Percentiles rank a stretch among this genome's conserved stretches.
phyloP scores from a whole-genome alignment of 2,329 filamentous ascomycete species.

The Podosphaera leucotricha region DNA sequence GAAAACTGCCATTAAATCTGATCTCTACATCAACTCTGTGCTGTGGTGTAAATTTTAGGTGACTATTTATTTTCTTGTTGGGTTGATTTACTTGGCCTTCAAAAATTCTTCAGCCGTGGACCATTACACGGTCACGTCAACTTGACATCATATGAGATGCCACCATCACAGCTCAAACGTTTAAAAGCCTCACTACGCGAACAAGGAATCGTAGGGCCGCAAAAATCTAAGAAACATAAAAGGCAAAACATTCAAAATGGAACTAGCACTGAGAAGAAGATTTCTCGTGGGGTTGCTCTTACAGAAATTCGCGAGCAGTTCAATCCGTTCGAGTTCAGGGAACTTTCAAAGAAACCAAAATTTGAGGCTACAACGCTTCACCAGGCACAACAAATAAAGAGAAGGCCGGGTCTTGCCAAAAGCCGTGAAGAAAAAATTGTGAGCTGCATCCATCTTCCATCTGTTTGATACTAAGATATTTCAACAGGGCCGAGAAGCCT shows the following conservation, averaged over 20 bases:
- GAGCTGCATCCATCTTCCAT: slow-evolving; percentile 11
- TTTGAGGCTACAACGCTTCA: slow-evolving; percentile 48
- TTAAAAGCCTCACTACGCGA: slow-evolving; percentile 78
- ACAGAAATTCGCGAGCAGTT: slow-evolving; percentile 81
- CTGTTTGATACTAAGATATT: slow-evolving; percentile 4
- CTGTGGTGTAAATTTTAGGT: too few species aligned
- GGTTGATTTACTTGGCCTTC: too few species aligned
- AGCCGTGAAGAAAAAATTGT: slow-evolving; percentile 69
- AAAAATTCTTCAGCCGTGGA: not conserved
- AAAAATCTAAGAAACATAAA: slow-evolving; percentile 88
- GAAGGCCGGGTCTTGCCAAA: slow-evolving; percentile 64
- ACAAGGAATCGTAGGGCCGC: slow-evolving; percentile 71
- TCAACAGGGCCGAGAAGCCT: slow-evolving; percentile 6
- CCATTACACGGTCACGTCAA: too few species aligned
- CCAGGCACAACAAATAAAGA: slow-evolving; percentile 32
- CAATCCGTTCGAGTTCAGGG: slow-evolving; percentile 92
- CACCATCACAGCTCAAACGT: slow-evolving; percentile 88
- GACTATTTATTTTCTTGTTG: too few species aligned
- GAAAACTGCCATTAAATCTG: slow-evolving; percentile 11
- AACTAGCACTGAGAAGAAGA: slow-evolving; percentile 44
- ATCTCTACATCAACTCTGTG: slow-evolving; percentile 6
- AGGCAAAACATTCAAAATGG: slow-evolving; percentile 47
- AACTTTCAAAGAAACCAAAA: slow-evolving; percentile 52
- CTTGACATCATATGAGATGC: slow-evolving; percentile 33
- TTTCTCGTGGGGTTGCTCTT: slow-evolving; percentile 54